These are phyloP conservation scores for Dipteronia dyeriana DNA, from an alignment of 345 rosid species.

Conservation along the genomic window DNA sequence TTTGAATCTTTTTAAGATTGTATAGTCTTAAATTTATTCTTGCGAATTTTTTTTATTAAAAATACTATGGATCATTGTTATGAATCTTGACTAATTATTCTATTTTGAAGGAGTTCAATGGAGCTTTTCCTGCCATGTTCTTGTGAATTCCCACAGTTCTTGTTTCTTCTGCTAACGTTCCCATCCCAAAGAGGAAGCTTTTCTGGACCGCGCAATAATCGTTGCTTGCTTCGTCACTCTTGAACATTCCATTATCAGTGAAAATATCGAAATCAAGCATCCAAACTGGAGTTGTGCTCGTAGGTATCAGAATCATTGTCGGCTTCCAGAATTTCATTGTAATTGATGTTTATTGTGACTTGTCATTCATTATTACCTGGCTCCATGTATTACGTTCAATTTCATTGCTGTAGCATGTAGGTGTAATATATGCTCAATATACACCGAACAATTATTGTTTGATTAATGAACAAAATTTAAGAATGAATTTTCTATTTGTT, in stretches of 20 bases:
- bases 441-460: no score
- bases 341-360: constrained; percentile 5
- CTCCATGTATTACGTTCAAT: background rate
- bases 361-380: background rate
- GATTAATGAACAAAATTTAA: no score
- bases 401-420: no score
- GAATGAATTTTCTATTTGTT: no score
- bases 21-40: no score
- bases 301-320: background rate
- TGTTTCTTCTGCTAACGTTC: constrained; percentile 22
- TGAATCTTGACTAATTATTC: no score
- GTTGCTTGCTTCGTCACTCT: constrained; percentile 16
- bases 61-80: no score
- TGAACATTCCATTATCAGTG: constrained; percentile 23
- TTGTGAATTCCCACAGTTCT: constrained; percentile 42
- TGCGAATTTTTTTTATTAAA: no score
- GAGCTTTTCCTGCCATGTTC: constrained; percentile 34
- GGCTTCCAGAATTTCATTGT: constrained; percentile 24
- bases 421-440: no score
- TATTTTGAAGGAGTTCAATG: constrained; percentile 26
- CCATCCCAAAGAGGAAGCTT: constrained; percentile 36
- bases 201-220: constrained; percentile 20
- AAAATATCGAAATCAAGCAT: constrained; percentile 15
- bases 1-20: no score
- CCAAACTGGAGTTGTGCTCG: constrained; percentile 15